Percentiles rank a stretch among this genome's conserved stretches.
Evolutionary conservation across 106 monocot genomes (phyloP).

Genomic region (Iris macrosiphon): DNA sequence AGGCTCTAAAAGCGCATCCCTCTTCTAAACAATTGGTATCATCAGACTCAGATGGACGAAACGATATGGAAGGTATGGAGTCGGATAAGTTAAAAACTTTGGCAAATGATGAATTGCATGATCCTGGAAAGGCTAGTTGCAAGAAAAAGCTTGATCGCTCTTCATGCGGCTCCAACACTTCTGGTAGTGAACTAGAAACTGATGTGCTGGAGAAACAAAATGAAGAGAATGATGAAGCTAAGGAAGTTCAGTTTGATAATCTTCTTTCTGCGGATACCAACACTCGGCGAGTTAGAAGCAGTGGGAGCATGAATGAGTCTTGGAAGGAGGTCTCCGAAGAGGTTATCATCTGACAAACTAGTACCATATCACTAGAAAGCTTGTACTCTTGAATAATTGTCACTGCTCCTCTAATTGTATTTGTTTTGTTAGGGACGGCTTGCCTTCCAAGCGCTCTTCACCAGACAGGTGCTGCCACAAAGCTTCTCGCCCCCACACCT

Average conservation of each 20-base stretch:
- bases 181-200: constrained; percentile 63
- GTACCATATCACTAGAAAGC: too few species aligned
- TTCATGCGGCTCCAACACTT: constrained; percentile 86
- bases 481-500: constrained; percentile 62
- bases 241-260: constrained; percentile 10
- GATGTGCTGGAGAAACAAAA: constrained; percentile 19
- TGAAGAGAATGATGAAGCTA: constrained; percentile 19
- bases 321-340: constrained; percentile 95
- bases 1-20: neutral
- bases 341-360: constrained; percentile 28
- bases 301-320: constrained; percentile 35
- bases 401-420: constrained; percentile 34
- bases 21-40: constrained; percentile 17
- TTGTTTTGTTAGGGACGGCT: constrained; percentile 69
- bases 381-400: too few species aligned
- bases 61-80: constrained; percentile 10
- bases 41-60: constrained; percentile 30
- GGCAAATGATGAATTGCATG: constrained; percentile 4
- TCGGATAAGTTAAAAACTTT: constrained; percentile 17
- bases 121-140: constrained; percentile 4
- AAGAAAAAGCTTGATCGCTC: constrained; percentile 58
- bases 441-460: constrained; percentile 84
- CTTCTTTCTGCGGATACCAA: constrained; percentile 27
- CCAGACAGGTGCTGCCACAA: constrained; percentile 69
- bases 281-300: constrained; percentile 28